Conservation (phyloP, 305 asterid genomes). For the Fraxinus baroniana region DNA sequence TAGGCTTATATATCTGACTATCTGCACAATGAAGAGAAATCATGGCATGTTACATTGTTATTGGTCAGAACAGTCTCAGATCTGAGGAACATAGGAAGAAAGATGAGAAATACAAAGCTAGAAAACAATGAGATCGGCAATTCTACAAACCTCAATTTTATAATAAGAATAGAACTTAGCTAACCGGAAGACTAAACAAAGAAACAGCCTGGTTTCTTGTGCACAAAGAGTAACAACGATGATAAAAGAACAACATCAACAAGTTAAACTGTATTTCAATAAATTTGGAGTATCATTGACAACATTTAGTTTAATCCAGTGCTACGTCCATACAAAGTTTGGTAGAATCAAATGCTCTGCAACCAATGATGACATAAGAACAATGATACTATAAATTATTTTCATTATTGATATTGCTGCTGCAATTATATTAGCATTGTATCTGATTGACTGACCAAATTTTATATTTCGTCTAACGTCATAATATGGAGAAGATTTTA, state of each 20-base stretch:
- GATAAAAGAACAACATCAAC: background rate
- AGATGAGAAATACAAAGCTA: background rate
- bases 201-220: background rate
- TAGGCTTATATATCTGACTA: slow-evolving; percentile 17
- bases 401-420: background rate
- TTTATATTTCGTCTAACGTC: background rate
- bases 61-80: background rate
- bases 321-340: background rate
- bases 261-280: background rate
- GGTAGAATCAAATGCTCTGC: background rate
- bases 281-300: background rate
- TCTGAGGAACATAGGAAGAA: background rate
- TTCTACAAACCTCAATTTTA: background rate
- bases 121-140: background rate
- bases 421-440: background rate
- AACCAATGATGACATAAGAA: background rate
- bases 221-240: background rate
- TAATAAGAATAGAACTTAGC: background rate
- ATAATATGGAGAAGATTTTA: too few species aligned
- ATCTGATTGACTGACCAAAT: background rate
- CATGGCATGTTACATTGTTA: background rate
- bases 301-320: background rate
- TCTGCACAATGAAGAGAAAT: slow-evolving; percentile 12
- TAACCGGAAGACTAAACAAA: background rate
- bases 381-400: background rate